These are phyloP conservation scores for Coniosporium tulheliwenetii DNA, from an alignment of 2,329 filamentous ascomycete genomes.

Conservation along the genomic window DNA sequence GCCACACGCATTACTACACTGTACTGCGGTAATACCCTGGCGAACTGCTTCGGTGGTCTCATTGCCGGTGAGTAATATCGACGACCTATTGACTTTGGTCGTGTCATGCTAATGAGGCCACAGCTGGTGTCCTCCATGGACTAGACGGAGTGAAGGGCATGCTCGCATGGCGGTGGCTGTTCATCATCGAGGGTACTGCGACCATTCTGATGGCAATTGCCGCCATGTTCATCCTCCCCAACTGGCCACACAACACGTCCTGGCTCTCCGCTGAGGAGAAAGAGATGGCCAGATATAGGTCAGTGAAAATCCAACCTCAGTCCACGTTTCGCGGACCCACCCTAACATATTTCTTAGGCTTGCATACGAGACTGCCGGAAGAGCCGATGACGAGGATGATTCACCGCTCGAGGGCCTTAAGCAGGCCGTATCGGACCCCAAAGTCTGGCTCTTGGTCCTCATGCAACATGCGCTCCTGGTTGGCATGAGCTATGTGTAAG, in stretches of 20 bases:
- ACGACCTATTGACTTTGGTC: too few species aligned
- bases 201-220: constrained; percentile 18
- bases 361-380: constrained; percentile 5
- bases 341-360: too few species aligned
- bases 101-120: too few species aligned
- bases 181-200: constrained; percentile 23
- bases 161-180: constrained; percentile 26
- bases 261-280: constrained; percentile 10
- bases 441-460: constrained; percentile 7
- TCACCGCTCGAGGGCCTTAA: constrained; percentile 8
- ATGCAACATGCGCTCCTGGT: constrained; percentile 1
- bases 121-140: constrained; percentile 15
- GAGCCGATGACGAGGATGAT: constrained; percentile 26
- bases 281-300: neutral
- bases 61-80: constrained; percentile 10
- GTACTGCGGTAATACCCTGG: constrained; percentile 22
- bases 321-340: too few species aligned
- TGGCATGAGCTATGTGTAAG: neutral
- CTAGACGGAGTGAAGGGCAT: constrained; percentile 24
- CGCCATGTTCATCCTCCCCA: constrained; percentile 16
- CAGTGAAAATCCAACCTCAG: too few species aligned
- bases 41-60: constrained; percentile 25
- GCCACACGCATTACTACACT: constrained; percentile 21
- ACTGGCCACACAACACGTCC: constrained; percentile 36
- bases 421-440: constrained; percentile 10